Percentiles rank a stretch among this genome's conserved stretches.
Conservation (phyloP, 2,329 filamentous ascomycete species). For the Dothistroma septosporum region DNA sequence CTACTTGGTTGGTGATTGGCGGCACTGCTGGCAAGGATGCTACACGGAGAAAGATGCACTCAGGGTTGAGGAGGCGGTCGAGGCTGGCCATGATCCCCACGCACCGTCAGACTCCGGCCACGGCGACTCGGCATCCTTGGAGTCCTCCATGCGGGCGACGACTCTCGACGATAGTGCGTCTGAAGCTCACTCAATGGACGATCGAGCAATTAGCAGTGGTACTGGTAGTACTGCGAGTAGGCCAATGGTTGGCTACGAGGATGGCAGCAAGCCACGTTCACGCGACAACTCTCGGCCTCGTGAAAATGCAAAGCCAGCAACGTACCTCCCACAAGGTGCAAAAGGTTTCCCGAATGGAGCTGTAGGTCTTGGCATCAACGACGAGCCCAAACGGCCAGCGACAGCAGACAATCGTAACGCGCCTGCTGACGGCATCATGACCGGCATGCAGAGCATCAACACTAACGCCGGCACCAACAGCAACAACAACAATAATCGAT, state of each 20-base stretch:
- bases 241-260: slow-evolving; percentile 6
- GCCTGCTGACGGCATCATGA: slow-evolving; percentile 7
- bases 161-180: slow-evolving; percentile 15
- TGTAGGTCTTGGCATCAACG: slow-evolving; percentile 20
- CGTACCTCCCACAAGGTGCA: slow-evolving; percentile 24
- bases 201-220: slow-evolving; percentile 21
- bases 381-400: slow-evolving; percentile 15
- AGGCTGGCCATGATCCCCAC: slow-evolving; percentile 22
- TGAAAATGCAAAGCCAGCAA: slow-evolving; percentile 22
- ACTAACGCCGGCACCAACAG: slow-evolving; percentile 3
- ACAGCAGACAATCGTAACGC: slow-evolving; percentile 19
- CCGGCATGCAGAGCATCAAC: slow-evolving; percentile 10
- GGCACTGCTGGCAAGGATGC: slow-evolving; percentile 95
- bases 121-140: slow-evolving; percentile 17
- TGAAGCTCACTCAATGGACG: slow-evolving; percentile 14
- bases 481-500: slow-evolving; percentile 15
- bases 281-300: slow-evolving; percentile 16
- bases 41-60: slow-evolving; percentile 68
- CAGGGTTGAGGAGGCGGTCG: slow-evolving; percentile 25
- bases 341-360: slow-evolving; percentile 13
- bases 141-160: slow-evolving; percentile 15
- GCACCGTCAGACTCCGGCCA: background rate
- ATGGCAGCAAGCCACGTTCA: slow-evolving; percentile 6
- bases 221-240: slow-evolving; percentile 17
- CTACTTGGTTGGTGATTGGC: slow-evolving; percentile 91